These are phyloP conservation scores for Pelargonium citronellum DNA, from an alignment of 441 rosid species.

Conservation along the genomic window DNA sequence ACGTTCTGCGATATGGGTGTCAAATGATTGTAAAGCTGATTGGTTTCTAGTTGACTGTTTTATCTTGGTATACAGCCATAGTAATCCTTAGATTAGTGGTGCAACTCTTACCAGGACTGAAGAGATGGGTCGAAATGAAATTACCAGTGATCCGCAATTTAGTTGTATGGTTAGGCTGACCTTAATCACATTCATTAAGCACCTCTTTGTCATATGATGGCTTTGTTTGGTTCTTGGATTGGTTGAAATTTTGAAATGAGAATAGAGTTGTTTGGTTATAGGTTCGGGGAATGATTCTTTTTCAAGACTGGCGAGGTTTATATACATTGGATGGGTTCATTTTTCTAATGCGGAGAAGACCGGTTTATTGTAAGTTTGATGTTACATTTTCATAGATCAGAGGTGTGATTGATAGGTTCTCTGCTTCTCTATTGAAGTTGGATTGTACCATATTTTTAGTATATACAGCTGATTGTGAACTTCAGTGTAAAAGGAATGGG, in stretches of 20 bases:
- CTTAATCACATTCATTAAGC: background rate
- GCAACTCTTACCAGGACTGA: background rate
- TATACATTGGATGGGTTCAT: background rate
- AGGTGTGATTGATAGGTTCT: background rate
- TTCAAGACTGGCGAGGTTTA: background rate
- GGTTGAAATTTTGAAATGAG: background rate
- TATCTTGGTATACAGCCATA: background rate
- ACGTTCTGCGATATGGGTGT: slow-evolving; percentile 17
- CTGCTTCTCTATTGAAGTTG: background rate
- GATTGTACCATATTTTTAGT: slow-evolving; percentile 5
- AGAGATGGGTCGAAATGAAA: background rate
- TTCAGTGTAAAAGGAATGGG: background rate
- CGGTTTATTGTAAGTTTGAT: background rate
- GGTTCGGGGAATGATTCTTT: background rate
- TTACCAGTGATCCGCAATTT: slow-evolving; percentile 1
- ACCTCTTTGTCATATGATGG: background rate
- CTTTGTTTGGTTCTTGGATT: slow-evolving; percentile 5
- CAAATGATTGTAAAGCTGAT: slow-evolving; percentile 21
- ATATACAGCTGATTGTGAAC: background rate
- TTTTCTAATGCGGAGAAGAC: background rate
- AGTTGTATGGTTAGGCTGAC: background rate
- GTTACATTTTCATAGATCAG: no score
- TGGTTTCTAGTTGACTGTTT: slow-evolving; percentile 16
- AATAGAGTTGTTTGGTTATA: background rate
- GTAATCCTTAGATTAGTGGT: no score